Percentiles rank a stretch among this genome's conserved stretches.
phyloP scores from a whole-genome alignment of 768 basidiomycete species.

The Mycena albidolilacea region DNA sequence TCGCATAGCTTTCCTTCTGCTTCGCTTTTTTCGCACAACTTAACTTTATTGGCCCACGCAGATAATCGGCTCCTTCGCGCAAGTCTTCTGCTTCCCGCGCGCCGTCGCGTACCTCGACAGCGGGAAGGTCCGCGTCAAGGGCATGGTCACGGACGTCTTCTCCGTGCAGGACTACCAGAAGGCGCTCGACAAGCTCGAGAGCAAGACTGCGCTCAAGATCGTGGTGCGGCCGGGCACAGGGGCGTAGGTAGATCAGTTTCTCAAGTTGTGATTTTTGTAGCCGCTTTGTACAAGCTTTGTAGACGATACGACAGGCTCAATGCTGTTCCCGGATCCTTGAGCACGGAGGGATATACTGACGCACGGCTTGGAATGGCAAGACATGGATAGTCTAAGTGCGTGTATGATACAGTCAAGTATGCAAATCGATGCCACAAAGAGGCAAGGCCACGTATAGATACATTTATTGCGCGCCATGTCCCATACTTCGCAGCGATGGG shows the following conservation, averaged over 20 bases:
- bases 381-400: no score
- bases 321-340: no score
- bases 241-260: no score
- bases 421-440: neutral
- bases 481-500: neutral
- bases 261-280: no score
- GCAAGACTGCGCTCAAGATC: slow-evolving; percentile 67
- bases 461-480: neutral
- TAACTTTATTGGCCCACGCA: slow-evolving; percentile 43
- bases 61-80: slow-evolving; percentile 95
- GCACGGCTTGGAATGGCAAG: no score
- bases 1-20: neutral
- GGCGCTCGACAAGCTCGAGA: slow-evolving; percentile 77
- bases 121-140: slow-evolving; percentile 86
- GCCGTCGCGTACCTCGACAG: slow-evolving; percentile 91
- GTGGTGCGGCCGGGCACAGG: slow-evolving; percentile 57
- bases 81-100: slow-evolving; percentile 91
- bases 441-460: slow-evolving; percentile 13
- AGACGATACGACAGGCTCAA: neutral
- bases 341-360: no score
- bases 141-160: slow-evolving; percentile 69
- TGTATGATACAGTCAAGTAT: neutral
- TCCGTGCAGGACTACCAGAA: slow-evolving; percentile 72
- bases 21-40: neutral
- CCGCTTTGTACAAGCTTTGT: neutral